Conservation (phyloP, 352 stramenopile genomes). For the Thalassiosira hispida region DNA sequence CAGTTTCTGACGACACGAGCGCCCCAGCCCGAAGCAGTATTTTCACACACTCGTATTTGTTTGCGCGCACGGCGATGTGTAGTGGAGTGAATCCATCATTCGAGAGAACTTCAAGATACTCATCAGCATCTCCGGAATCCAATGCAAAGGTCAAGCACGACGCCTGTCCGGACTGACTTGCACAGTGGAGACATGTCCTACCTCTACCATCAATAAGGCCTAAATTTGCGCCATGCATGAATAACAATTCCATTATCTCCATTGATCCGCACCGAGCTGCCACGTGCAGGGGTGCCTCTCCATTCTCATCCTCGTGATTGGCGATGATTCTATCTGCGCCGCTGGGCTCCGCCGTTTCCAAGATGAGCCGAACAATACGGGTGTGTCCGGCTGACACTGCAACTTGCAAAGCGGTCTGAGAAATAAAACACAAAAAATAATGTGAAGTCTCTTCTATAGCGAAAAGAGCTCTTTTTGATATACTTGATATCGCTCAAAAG, state of each 20-base stretch:
- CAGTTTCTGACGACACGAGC: slow-evolving; percentile 20
- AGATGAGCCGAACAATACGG: slow-evolving; percentile 49
- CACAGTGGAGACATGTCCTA: slow-evolving; percentile 53
- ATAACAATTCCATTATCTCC: slow-evolving; percentile 47
- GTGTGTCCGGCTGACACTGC: slow-evolving; percentile 51
- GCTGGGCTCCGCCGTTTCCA: slow-evolving; percentile 42
- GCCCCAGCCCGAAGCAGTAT: slow-evolving; percentile 47
- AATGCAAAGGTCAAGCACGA: slow-evolving; percentile 44
- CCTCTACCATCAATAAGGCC: slow-evolving; percentile 46
- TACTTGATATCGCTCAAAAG: too few relatives aligned
- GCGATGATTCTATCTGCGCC: slow-evolving; percentile 49
- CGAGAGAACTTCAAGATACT: slow-evolving; percentile 49
- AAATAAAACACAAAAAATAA: background rate
- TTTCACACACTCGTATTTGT: slow-evolving; percentile 47
- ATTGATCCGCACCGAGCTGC: slow-evolving; percentile 41
- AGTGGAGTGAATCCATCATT: slow-evolving; percentile 47
- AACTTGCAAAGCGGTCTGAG: slow-evolving; percentile 49
- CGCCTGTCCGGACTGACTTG: slow-evolving; percentile 29
- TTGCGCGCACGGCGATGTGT: slow-evolving; percentile 40
- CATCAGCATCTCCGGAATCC: slow-evolving; percentile 48
- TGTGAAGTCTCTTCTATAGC: too few relatives aligned
- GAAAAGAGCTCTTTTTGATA: too few relatives aligned
- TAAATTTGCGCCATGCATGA: slow-evolving; percentile 50
- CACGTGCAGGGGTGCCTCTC: slow-evolving; percentile 58
- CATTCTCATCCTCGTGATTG: slow-evolving; percentile 58